Evolutionary conservation across 257 asterid genomes (phyloP).

Genomic region (Fraxinus anomala): DNA sequence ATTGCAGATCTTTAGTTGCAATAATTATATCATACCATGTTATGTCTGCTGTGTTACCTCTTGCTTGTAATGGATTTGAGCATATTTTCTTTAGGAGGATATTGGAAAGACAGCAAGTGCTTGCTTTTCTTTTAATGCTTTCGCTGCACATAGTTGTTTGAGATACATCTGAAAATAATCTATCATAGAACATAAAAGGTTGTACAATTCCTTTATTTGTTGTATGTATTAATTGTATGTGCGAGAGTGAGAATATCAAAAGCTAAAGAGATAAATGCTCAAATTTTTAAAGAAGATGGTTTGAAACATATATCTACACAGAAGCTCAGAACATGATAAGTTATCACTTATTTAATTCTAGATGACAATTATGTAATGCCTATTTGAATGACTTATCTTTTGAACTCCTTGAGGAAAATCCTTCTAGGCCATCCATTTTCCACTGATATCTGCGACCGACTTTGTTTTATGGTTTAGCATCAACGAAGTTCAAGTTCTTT

Average conservation of each 20-base stretch:
- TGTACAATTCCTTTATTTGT: neutral
- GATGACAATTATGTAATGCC: too few relatives aligned
- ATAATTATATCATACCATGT: neutral
- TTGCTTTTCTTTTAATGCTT: neutral
- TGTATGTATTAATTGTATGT: neutral
- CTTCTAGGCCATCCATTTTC: neutral
- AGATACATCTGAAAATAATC: neutral
- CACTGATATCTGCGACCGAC: too few relatives aligned
- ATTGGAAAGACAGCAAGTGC: neutral
- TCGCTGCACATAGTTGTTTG: neutral
- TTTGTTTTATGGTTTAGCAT: neutral
- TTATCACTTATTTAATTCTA: too few relatives aligned
- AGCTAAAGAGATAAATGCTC: neutral
- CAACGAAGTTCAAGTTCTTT: neutral
- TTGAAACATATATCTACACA: too few relatives aligned
- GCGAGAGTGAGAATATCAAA: neutral
- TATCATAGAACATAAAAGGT: constrained; percentile 35
- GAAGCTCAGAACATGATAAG: too few relatives aligned
- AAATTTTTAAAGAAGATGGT: too few relatives aligned
- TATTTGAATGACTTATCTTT: too few relatives aligned
- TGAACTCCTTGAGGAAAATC: too few relatives aligned
- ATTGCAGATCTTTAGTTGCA: neutral
- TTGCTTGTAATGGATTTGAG: constrained; percentile 5
- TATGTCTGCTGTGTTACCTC: neutral
- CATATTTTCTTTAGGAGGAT: neutral